Base-by-base conservation (phyloP, 2,329 filamentous ascomycete species). In the Neopestalotiopsis clavispora region DNA sequence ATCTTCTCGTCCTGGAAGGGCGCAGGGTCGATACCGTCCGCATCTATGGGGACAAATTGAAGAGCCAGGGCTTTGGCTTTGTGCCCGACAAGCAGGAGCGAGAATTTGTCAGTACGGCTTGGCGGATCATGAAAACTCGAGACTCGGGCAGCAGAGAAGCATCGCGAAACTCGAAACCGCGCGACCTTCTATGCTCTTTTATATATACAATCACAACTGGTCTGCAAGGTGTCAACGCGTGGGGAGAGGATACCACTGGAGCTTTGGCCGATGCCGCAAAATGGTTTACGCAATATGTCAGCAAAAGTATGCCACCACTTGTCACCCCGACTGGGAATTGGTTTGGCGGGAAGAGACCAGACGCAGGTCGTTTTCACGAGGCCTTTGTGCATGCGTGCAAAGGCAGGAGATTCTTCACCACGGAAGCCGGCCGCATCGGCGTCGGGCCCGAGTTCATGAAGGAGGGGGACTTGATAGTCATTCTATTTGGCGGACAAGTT, bases 401-500 rank as follows among this genome's bases (percentile, higher is more conserved):
- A n/a, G 69, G 71, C 40, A 68, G 64, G 42, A 66, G 71, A 65
- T 71, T 71, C 6, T 72, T 72, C 49, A 28, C 71, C 6, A 74
- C 71, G 12, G 38, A 61, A n/a, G 69, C 58, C 4, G 67, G 71
- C 34, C 62, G 65, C 6, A 72, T 73, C 66, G 71, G 71, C 13
- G 70, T 74, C 68, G 72, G 72, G 13, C 72, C 73, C 12, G 68
- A 71, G 40, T 68, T 57, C 4, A 73, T 72, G 65, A 69, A 72
- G 65, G 66, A 67, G 34, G 65, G 66, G 14, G 70, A 72, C 56
- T 65, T 60, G 1, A 40, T 73, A 34, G 70, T 71, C 5, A 32
- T 73, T 7, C 14, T 74, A 23, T 74, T 74, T 23, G 72, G 73
- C 59, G 70, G 68, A 4, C 69, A 70, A 30, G 68, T 73, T 12